Base-by-base conservation (phyloP, 2,329 filamentous ascomycete species). In the Talaromyces sp. region DNA sequence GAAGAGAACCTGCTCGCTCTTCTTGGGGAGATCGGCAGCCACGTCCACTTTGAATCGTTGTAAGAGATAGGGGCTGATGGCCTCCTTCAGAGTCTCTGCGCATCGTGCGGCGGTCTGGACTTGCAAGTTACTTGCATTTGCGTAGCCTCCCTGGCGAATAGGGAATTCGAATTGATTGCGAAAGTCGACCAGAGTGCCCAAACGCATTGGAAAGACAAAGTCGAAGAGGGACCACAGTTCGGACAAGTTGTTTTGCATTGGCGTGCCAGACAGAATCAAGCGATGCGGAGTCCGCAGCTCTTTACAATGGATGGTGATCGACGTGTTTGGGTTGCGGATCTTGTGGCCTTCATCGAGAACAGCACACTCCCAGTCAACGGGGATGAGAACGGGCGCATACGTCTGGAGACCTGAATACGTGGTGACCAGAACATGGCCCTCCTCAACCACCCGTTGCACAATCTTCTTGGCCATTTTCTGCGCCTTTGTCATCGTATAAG, bases 191-290 rank as follows among this genome's bases (percentile, higher is more conserved):
- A 98, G 81, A 0, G 91, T 97, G 0, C 95, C 96, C 6, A 99
- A 79, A 15, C 93, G 89, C 91, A 98, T 97, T 0, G 96, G 95
- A 64, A 92, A 98, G 61, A 98, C 89, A 71, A 99, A 99, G 72
- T 99, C 96, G 71, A 99, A 98, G 0, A 99, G 79, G 0, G 93
- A 98, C 93, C 95, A 99, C 0, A 99, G 80, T 73, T 99, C 96
- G 0, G 90, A 88, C 28, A 99, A 78, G 65, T 97, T 98, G 74
- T 99, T 99, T 74, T 99, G 96, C 82, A 99, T 96, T 0, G 96
- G 96, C 0, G 95, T 99, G 5, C 95, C 95, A 0, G 96, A 98
- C 1, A 99, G 81, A 62, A 99, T 98, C 65, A 98, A 84, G 25
- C 96, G 86, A 69, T 98, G 95, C 0, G 90, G 85, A 0, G 95